Conservation (phyloP, 768 basidiomycete genomes). For the Termitomyces heimii region DNA sequence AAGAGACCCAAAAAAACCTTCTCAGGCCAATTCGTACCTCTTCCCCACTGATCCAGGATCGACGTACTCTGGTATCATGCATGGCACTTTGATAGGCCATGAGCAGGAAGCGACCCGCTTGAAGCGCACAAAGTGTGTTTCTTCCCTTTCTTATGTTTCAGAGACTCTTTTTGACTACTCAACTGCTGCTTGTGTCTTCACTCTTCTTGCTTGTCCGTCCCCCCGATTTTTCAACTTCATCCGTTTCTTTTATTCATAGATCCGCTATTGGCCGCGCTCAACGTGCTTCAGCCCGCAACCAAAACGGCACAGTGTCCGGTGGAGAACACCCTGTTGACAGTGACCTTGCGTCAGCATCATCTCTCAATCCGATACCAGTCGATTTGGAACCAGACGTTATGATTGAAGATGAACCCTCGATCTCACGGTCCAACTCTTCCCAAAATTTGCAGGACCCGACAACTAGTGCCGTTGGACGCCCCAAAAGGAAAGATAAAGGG, state of each 20-base stretch:
- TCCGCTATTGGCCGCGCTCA: slow-evolving; percentile 62
- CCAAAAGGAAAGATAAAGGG: slow-evolving; percentile 45
- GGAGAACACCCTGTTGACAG: slow-evolving; percentile 28
- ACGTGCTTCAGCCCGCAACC: slow-evolving; percentile 63
- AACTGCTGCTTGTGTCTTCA: slow-evolving; percentile 14
- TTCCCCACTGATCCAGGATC: slow-evolving; percentile 83
- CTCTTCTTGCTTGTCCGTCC: slow-evolving; percentile 12
- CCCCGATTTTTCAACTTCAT: slow-evolving; percentile 15
- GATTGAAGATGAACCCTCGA: slow-evolving; percentile 52
- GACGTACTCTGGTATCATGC: slow-evolving; percentile 76
- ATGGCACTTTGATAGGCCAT: slow-evolving; percentile 57
- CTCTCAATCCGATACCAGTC: slow-evolving; percentile 32
- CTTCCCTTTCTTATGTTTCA: slow-evolving; percentile 9
- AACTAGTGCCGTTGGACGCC: slow-evolving; percentile 21
- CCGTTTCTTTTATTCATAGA: slow-evolving; percentile 27
- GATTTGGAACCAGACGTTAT: slow-evolving; percentile 49
- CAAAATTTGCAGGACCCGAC: slow-evolving; percentile 31
- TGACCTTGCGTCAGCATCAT: slow-evolving; percentile 33
- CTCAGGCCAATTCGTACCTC: slow-evolving; percentile 68
- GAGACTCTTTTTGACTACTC: slow-evolving; percentile 15
- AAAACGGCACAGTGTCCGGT: slow-evolving; percentile 39
- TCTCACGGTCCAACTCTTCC: slow-evolving; percentile 62
- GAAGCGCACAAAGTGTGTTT: slow-evolving; percentile 68
- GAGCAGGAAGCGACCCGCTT: slow-evolving; percentile 62
- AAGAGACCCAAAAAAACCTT: slow-evolving; percentile 77